Evolutionary conservation across 2,329 filamentous ascomycete species (phyloP), one percentile per base, ranked within the genome.

Genomic region (Penicillium sp.): DNA sequence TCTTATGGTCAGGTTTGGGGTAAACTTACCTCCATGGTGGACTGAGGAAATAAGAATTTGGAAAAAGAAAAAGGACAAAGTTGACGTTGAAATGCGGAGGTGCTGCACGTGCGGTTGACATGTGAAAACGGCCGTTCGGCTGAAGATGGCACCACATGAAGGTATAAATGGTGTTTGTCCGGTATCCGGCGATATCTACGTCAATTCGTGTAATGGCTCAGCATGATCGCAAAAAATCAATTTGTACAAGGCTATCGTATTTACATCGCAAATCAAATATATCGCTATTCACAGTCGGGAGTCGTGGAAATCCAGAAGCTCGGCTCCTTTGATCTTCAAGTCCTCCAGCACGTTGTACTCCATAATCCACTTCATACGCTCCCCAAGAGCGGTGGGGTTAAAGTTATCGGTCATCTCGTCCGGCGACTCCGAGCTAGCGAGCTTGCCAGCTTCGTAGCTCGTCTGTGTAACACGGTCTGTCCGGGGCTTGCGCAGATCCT

Each of bases 351-450:
- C 61, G 59, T 73, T 68, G 44, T 70, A 73, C 53, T 73, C 71
- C 71, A 73, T 74, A 37, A 73, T 68, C 70, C 71, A 74, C 58
- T 58, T 69, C 71, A 74, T 74, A 2, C 70, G 65, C 58, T 73
- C 70, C 27, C 49, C 56, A 27, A 73, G 41, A 21, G 61, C 60
- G 11, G 60, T 52, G 0, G 70, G 68, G 31, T 68, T 68, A 55
- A 74, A 72, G 9, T 58, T 63, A 13, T 60, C 48, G 31, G 63
- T 65, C 57, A 70, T 53, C n/a, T 64, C 54, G 29, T 73, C 67
- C 2, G 71, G 69, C 1, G 68, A 60, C 48, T 73, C 71, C 3
- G 72, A 69, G 53, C 70, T 73, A 11, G 72, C 72, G 44, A 74
- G 57, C 57, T 68, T 72, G 21, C 72, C 72, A n/a, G 71, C 68